Percentiles rank a stretch among this genome's conserved stretches.
These are phyloP conservation scores for Pleurostoma richardsiae DNA, from an alignment of 2,329 filamentous ascomycete genomes.

Conservation along the genomic window DNA sequence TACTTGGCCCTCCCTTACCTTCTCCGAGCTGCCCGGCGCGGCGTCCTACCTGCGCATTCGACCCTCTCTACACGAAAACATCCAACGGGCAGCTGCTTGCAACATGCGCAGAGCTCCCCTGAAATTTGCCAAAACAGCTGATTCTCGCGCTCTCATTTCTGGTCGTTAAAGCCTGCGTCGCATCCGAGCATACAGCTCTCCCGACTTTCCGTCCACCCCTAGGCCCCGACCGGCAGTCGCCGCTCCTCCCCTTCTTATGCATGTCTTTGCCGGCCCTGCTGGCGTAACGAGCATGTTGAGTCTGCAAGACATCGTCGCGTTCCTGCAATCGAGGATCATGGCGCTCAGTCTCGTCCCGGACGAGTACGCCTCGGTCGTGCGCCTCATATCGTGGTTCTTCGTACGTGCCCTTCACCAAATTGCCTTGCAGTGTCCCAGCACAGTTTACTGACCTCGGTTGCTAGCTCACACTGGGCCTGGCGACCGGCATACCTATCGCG, in stretches of 20 bases:
- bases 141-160: too few species aligned
- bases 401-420: constrained; percentile 9
- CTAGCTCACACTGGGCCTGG: constrained; percentile 37
- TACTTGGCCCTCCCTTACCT: background rate
- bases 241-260: too few species aligned
- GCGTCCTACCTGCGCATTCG: background rate
- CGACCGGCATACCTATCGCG: constrained; percentile 40
- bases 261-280: too few species aligned
- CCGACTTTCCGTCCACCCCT: too few species aligned
- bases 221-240: too few species aligned
- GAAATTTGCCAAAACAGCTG: background rate
- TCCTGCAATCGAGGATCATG: constrained; percentile 10
- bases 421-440: background rate
- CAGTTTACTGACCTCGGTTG: background rate
- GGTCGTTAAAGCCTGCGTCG: too few species aligned
- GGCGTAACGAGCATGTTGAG: constrained; percentile 2
- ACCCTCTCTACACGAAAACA: too few species aligned
- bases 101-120: background rate
- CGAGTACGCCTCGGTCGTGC: constrained; percentile 12
- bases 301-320: constrained; percentile 6
- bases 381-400: constrained; percentile 18
- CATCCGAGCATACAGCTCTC: too few species aligned
- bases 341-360: constrained; percentile 11
- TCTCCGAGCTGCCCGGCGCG: background rate
- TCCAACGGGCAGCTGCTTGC: background rate